Percentiles rank a stretch among this genome's conserved stretches.
These are phyloP conservation scores for Pythium angustatum DNA, from an alignment of 352 stramenopile species.

Conservation along the genomic window DNA sequence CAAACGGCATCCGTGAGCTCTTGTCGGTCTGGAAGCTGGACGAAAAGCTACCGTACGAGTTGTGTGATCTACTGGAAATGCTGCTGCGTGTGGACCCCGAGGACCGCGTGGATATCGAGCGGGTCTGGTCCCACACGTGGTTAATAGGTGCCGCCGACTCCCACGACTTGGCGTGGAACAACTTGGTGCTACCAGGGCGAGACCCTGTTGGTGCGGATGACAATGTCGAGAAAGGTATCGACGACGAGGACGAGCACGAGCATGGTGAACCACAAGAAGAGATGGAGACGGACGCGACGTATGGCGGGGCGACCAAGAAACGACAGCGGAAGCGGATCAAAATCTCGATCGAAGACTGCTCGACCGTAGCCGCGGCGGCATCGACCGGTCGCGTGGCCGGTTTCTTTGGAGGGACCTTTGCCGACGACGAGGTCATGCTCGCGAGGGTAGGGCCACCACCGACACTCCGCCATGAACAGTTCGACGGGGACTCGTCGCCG, in stretches of 20 bases:
- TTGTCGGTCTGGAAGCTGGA: constrained; percentile 45
- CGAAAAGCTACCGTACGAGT: constrained; percentile 30
- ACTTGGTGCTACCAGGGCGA: background rate
- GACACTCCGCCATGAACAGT: constrained; percentile 9
- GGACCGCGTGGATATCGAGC: constrained; percentile 37
- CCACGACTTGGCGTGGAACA: background rate
- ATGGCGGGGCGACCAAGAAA: background rate
- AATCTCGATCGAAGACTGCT: constrained; percentile 17
- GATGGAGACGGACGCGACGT: constrained; percentile 12
- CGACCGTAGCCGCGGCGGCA: background rate
- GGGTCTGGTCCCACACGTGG: constrained; percentile 49
- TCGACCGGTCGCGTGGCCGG: constrained; percentile 7
- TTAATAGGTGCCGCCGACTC: constrained; percentile 20
- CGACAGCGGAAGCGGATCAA: constrained; percentile 32
- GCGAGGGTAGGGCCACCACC: constrained; percentile 4
- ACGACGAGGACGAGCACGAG: background rate
- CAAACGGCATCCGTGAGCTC: constrained; percentile 38
- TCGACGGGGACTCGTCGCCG: constrained; percentile 1
- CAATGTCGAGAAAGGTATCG: background rate
- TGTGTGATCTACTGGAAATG: constrained; percentile 38
- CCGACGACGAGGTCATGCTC: background rate
- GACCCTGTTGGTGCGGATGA: background rate
- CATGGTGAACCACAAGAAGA: constrained; percentile 34
- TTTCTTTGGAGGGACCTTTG: constrained; percentile 9
- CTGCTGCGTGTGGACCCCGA: constrained; percentile 43